These are phyloP conservation scores for Chytridiales sp. DNA, from an alignment of 371 early-diverging fungal genomes.

Conservation along the genomic window DNA sequence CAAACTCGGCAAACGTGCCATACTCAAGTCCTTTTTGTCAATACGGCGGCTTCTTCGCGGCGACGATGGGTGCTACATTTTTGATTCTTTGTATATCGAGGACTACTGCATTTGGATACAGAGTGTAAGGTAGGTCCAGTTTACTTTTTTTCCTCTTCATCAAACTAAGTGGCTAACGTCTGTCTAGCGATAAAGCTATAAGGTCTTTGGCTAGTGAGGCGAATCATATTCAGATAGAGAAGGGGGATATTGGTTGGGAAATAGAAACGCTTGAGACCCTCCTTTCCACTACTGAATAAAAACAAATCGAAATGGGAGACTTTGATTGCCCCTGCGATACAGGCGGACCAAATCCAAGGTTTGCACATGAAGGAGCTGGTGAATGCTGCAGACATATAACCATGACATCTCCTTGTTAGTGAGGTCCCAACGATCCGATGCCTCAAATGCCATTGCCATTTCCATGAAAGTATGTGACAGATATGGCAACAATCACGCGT, in stretches of 20 bases:
- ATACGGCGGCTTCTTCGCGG: slow-evolving; percentile 76
- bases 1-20: slow-evolving; percentile 76
- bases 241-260: slow-evolving; percentile 72
- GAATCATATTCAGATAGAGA: slow-evolving; percentile 66
- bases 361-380: no score
- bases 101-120: slow-evolving; percentile 98
- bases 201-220: slow-evolving; percentile 76
- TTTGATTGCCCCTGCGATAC: no score
- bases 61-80: slow-evolving; percentile 83
- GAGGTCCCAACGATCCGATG: no score
- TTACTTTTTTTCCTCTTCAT: neutral
- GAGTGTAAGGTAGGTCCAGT: slow-evolving; percentile 34
- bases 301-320: no score
- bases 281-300: no score
- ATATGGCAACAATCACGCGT: no score
- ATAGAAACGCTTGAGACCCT: slow-evolving; percentile 50
- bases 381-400: no score
- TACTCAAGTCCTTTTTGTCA: slow-evolving; percentile 76
- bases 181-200: slow-evolving; percentile 63
- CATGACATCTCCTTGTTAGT: no score
- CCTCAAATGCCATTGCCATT: no score
- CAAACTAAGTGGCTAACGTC: neutral
- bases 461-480: no score
- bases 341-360: no score
- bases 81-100: slow-evolving; percentile 83